These are phyloP conservation scores for Hypoxylon lienhwacheense DNA, from an alignment of 495 filamentous ascomycete genomes.

Conservation along the genomic window DNA sequence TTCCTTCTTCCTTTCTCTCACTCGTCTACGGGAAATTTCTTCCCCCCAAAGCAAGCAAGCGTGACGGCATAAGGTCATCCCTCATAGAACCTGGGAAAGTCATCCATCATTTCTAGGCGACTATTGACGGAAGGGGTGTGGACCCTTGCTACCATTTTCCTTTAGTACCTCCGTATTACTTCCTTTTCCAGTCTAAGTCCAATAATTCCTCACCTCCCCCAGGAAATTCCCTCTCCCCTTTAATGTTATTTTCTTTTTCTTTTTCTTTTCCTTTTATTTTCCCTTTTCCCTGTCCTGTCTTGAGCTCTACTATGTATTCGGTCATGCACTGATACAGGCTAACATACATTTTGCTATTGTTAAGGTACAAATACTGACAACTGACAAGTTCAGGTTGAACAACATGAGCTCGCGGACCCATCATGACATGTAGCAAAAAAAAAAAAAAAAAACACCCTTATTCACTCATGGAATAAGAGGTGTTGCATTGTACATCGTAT, in stretches of 20 bases:
- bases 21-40: slow-evolving; percentile 21
- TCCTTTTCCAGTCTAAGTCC: slow-evolving; percentile 34
- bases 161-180: slow-evolving; percentile 31
- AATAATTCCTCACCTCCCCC: no score
- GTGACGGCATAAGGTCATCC: slow-evolving; percentile 37
- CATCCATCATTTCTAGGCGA: slow-evolving; percentile 34
- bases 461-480: not conserved
- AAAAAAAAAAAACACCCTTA: not conserved
- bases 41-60: slow-evolving; percentile 19
- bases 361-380: no score
- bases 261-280: slow-evolving; percentile 4
- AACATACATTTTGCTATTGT: no score
- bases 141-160: slow-evolving; percentile 22
- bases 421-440: not conserved
- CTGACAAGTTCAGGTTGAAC: no score
- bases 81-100: slow-evolving; percentile 33
- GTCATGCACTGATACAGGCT: no score
- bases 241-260: not conserved
- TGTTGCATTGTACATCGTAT: slow-evolving; percentile 19
- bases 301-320: not conserved
- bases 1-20: not conserved
- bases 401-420: no score
- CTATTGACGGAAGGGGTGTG: slow-evolving; percentile 27
- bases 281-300: not conserved
- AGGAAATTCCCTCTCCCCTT: no score